phyloP scores from a whole-genome alignment of 345 rosid genomes.

The Melaleuca quinquenervia region DNA sequence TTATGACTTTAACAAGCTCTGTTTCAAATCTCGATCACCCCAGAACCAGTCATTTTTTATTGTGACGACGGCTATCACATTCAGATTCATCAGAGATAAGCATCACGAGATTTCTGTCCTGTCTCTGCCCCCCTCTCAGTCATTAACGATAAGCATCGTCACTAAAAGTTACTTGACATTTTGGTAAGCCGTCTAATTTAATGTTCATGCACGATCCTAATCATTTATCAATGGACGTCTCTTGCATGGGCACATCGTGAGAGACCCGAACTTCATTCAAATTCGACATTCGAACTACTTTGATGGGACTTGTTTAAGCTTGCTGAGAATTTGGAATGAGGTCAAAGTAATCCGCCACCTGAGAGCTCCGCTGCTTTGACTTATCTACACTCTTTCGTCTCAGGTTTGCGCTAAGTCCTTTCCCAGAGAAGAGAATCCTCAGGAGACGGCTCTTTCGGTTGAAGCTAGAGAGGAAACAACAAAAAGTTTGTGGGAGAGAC shows the following conservation, averaged over 20 bases:
- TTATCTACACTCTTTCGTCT: neutral
- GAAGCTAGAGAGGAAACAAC: neutral
- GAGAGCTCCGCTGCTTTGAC: neutral
- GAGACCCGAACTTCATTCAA: neutral
- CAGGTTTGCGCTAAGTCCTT: neutral
- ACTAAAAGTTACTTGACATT: neutral
- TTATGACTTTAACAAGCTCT: neutral
- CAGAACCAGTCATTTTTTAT: neutral
- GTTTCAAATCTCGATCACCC: neutral
- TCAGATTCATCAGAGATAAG: neutral
- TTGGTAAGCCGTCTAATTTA: neutral
- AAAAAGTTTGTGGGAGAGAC: neutral
- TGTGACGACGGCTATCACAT: neutral
- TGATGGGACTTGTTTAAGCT: neutral
- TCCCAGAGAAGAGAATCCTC: neutral
- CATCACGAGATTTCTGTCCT: too few relatives aligned
- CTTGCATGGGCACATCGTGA: neutral
- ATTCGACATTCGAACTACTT: neutral
- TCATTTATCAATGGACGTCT: neutral
- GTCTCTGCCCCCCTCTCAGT: neutral
- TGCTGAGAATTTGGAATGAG: neutral
- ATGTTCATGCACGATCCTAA: neutral
- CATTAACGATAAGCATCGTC: neutral
- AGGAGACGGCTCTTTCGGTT: neutral
- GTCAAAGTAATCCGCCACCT: neutral